Evolutionary conservation across 495 filamentous ascomycete genomes (phyloP).

Genomic region (Cladorrhinum samala): DNA sequence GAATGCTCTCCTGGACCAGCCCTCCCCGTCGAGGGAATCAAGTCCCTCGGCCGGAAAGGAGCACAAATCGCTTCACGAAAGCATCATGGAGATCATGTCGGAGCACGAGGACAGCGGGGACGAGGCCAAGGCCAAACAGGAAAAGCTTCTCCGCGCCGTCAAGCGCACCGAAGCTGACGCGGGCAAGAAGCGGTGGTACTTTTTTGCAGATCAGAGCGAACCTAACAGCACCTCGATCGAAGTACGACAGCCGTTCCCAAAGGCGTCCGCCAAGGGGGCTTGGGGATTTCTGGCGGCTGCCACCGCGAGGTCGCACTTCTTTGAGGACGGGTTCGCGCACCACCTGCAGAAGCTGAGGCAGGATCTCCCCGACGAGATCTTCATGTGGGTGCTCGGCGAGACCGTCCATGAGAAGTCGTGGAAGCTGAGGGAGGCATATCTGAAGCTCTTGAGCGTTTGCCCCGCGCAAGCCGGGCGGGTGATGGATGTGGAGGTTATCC

Average conservation of each 20-base stretch:
- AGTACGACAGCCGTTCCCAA: constrained; percentile 31
- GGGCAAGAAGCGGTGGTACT: constrained; percentile 56
- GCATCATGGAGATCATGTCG: constrained; percentile 37
- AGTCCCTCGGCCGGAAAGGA: constrained; percentile 4
- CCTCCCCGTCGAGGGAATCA: constrained; percentile 21
- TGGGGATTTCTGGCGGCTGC: constrained; percentile 42
- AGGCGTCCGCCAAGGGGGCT: constrained; percentile 21
- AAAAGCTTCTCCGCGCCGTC: constrained; percentile 61
- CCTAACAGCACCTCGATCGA: constrained; percentile 19
- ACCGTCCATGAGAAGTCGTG: constrained; percentile 55
- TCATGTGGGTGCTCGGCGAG: constrained; percentile 68
- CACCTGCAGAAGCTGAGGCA: constrained; percentile 48
- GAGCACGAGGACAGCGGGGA: constrained; percentile 46
- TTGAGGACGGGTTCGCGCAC: constrained; percentile 63
- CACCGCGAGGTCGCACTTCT: constrained; percentile 50
- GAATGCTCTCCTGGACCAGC: constrained; percentile 28
- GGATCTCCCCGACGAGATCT: constrained; percentile 60
- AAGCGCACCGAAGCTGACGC: constrained; percentile 67
- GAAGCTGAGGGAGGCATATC: constrained; percentile 60
- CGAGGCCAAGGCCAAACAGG: constrained; percentile 39
- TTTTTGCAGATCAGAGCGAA: constrained; percentile 46
- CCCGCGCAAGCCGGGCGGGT: constrained; percentile 32
- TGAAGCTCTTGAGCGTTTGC: constrained; percentile 36
- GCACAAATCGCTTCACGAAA: constrained; percentile 25
- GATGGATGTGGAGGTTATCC: constrained; percentile 30